A percentile compares a stretch with the other conserved stretches of the same genome.
Conservation (phyloP, 2,329 filamentous ascomycete genomes). For the Elsinoe necatrix region DNA sequence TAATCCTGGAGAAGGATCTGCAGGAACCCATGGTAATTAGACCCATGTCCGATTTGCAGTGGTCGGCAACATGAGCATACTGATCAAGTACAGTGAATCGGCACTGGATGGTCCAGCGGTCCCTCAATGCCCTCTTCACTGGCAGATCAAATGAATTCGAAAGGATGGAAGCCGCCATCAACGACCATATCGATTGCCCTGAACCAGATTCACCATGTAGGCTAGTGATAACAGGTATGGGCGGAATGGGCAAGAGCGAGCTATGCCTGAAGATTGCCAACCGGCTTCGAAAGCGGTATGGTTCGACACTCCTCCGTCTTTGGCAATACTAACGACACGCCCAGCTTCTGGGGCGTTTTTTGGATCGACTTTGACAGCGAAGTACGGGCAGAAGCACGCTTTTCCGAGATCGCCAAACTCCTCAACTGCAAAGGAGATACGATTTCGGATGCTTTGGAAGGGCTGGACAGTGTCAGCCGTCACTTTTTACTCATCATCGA, state of each 20-base stretch:
- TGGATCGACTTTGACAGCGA: neutral
- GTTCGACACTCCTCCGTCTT: neutral
- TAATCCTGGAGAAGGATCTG: too few species aligned
- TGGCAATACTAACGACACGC: neutral
- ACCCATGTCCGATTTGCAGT: too few species aligned
- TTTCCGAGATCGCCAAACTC: neutral
- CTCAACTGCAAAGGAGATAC: neutral
- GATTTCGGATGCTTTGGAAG: neutral
- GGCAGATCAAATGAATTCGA: neutral
- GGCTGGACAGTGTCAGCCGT: neutral
- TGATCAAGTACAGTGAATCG: neutral
- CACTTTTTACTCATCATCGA: neutral
- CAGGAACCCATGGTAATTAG: too few species aligned
- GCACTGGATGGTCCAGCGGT: neutral
- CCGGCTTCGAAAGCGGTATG: neutral
- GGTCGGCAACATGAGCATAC: too few species aligned
- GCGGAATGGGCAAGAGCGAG: neutral
- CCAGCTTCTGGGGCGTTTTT: neutral
- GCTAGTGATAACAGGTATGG: neutral
- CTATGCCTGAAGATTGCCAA: neutral
- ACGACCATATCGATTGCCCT: neutral
- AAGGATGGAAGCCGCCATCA: neutral
- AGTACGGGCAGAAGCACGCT: neutral
- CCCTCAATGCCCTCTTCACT: neutral
- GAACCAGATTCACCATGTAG: neutral